phyloP scores from a whole-genome alignment of 2,329 filamentous ascomycete genomes.

The Peltaster fructicola region DNA sequence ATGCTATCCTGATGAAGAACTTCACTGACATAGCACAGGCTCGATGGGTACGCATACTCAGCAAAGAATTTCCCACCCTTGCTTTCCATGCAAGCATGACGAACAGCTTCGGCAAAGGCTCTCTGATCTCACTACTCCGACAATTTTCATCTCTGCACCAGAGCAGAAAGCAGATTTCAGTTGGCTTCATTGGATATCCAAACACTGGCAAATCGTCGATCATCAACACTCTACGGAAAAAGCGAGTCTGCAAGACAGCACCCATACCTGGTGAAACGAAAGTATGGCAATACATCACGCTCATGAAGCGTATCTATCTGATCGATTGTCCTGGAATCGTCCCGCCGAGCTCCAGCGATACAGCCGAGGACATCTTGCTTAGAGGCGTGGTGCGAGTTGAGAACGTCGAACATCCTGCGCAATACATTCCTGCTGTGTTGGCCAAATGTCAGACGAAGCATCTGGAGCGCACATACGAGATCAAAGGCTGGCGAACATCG shows the following conservation, averaged over 20 bases:
- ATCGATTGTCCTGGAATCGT: constrained; percentile 97
- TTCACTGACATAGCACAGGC: constrained; percentile 39
- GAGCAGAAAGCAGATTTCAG: constrained; percentile 84
- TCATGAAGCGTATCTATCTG: constrained; percentile 87
- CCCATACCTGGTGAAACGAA: constrained; percentile 95
- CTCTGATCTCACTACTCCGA: constrained; percentile 73
- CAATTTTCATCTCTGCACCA: constrained; percentile 85
- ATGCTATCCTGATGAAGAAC: constrained; percentile 1
- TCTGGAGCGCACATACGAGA: constrained; percentile 80
- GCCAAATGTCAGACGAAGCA: constrained; percentile 68
- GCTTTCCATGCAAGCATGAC: constrained; percentile 91
- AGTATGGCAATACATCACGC: constrained; percentile 91
- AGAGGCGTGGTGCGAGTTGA: constrained; percentile 86
- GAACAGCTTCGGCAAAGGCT: constrained; percentile 93
- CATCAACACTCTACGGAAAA: constrained; percentile 88
- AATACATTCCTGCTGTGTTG: constrained; percentile 78
- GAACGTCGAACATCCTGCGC: constrained; percentile 89
- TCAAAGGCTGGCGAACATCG: constrained; percentile 46
- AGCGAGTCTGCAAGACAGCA: constrained; percentile 83
- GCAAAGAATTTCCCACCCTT: constrained; percentile 80
- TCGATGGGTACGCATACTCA: constrained; percentile 75
- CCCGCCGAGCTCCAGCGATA: constrained; percentile 69
- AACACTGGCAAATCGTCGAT: constrained; percentile 95
- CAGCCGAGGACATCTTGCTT: constrained; percentile 71
- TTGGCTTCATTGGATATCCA: constrained; percentile 76